These are phyloP conservation scores for Suhomyces panamericanus DNA, from an alignment of 1,139 yeast genomes.

Conservation along the genomic window DNA sequence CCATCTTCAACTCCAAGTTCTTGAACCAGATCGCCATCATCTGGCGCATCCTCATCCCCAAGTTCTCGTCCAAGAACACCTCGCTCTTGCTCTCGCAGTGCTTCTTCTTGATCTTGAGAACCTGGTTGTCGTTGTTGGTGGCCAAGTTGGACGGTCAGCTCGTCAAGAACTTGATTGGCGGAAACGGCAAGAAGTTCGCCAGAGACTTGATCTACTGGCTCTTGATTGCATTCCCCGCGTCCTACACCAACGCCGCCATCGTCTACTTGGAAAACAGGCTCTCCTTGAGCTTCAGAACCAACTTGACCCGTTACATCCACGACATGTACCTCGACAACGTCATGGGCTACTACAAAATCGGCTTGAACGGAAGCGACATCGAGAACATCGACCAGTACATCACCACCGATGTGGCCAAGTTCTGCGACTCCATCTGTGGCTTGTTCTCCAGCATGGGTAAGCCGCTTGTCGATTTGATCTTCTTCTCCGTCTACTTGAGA, in stretches of 20 bases:
- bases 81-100: conserved; percentile 70
- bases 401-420: conserved; percentile 80
- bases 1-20: conserved; percentile 62
- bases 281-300: conserved; percentile 82
- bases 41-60: conserved; percentile 82
- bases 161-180: conserved; percentile 84
- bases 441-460: conserved; percentile 88
- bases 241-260: conserved; percentile 89
- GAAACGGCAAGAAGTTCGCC: conserved; percentile 71
- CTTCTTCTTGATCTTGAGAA: conserved; percentile 72
- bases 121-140: conserved; percentile 82
- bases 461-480: conserved; percentile 84
- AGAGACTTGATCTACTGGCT: conserved; percentile 86
- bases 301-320: conserved; percentile 81
- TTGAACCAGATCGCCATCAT: conserved; percentile 72
- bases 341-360: conserved; percentile 78
- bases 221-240: conserved; percentile 87
- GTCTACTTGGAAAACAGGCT: conserved; percentile 76
- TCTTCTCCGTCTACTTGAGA: conserved; percentile 80
- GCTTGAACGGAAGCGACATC: conserved; percentile 45
- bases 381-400: conserved; percentile 73
- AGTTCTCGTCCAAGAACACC: conserved; percentile 65
- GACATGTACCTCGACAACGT: conserved; percentile 83
- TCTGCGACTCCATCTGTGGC: conserved; percentile 80
- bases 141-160: conserved; percentile 92